phyloP scores from a whole-genome alignment of 78 protist species.

The Dictyostelium capitatum region DNA sequence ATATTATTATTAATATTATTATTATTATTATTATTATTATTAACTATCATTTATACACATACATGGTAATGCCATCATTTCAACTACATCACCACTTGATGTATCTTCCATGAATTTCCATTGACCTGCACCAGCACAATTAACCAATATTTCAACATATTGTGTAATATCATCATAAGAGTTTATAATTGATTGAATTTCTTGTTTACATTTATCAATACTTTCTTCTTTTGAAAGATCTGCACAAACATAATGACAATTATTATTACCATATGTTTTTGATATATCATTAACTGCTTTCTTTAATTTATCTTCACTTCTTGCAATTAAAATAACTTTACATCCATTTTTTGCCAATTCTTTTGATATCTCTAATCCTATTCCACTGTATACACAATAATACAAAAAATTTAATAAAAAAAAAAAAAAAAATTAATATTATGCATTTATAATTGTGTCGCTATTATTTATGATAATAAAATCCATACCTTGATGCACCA shows the following conservation, averaged over 20 bases:
- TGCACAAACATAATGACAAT: neutral
- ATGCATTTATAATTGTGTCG: no score
- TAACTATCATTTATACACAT: neutral
- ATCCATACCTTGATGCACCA: slow-evolving; percentile 73
- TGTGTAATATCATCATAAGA: neutral
- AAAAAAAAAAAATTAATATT: neutral
- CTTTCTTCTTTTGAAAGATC: slow-evolving; percentile 34
- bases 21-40: neutral
- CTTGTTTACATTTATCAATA: neutral
- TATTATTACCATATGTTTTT: neutral
- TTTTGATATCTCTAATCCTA: slow-evolving; percentile 30
- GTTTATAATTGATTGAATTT: neutral
- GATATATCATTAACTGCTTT: neutral
- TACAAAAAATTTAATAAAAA: neutral
- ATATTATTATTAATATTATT: no score
- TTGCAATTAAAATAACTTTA: slow-evolving; percentile 34
- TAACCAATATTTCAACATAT: slow-evolving; percentile 33
- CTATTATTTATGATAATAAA: no score
- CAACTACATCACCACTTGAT: slow-evolving; percentile 10
- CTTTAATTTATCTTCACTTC: slow-evolving; percentile 11
- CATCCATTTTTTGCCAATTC: slow-evolving; percentile 46
- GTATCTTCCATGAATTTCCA: slow-evolving; percentile 72
- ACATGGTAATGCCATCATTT: slow-evolving; percentile 66
- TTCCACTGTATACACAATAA: slow-evolving; percentile 52
- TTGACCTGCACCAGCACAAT: slow-evolving; percentile 51